Base-by-base conservation (phyloP, 371 early-diverging fungal species). In the Mortierella sp. region DNA sequence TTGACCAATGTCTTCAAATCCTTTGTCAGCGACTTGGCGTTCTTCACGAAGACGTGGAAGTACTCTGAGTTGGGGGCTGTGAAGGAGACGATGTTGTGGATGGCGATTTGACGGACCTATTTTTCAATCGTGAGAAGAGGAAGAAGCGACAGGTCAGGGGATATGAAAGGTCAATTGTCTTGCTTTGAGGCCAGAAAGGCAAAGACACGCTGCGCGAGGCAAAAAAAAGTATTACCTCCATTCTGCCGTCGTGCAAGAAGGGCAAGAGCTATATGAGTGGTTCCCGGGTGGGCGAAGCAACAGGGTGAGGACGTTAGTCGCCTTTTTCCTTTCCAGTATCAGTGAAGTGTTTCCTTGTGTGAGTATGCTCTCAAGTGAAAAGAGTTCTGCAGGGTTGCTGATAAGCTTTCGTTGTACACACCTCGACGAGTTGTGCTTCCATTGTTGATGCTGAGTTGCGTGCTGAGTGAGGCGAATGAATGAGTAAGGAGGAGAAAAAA, bases 61-160 rank as follows among this genome's bases (percentile, higher is more conserved):
- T 91, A 90, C 71, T 95, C 92, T 1, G 94, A 91, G 1, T 90
- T 79, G 11, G 90, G 91, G 37, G 91, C 87, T 0, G 97, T 94
- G 71, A 96, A 94, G 44, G 94, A 92, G 28, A 94, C 91, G 59
- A 97, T 85, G 90, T 97, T 95, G 71, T 95, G 91, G 73, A 93
- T 90, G 13, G 98, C 98, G 75, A 96, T 90, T 69, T 94, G 90
- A 55, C 96, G 90, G 82, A 96, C 92, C 95, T 95, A 86, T 51
- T 48, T 13, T n/a, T n/a, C 55, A 43, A 14, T 43, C 55, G 55
- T 40, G 43, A 26, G 53, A 44, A 69, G 26, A 50, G 55, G 8
- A 57, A 4, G 16, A 6, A 50, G 24, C 48, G 11, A 34, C 5
- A 16, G 8, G 48, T 64, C 28, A 26, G 34, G 64, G 9, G 10